Evolutionary conservation across 768 basidiomycete genomes (phyloP).

Genomic region (Calocybe indica): DNA sequence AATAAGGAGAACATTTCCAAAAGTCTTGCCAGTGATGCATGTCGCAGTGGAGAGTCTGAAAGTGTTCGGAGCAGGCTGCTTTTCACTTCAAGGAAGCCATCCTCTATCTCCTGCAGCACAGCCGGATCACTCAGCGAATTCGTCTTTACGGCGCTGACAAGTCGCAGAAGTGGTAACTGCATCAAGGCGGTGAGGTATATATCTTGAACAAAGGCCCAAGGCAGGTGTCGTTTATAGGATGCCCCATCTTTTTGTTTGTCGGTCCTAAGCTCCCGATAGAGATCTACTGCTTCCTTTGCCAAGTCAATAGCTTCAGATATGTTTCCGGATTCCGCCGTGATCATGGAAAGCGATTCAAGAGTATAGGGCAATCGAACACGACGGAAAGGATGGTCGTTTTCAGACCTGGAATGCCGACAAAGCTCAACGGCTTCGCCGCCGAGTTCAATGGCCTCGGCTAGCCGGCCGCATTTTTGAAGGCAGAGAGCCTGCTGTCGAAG

Average conservation of each 20-base stretch:
- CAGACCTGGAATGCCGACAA: constrained; percentile 1
- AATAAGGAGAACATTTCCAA: constrained; percentile 5
- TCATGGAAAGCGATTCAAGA: constrained; percentile 1
- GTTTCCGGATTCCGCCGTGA: constrained; percentile 3
- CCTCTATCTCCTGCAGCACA: too few species aligned
- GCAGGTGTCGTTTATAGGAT: not conserved
- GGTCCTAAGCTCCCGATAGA: constrained; percentile 2
- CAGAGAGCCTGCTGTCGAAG: too few species aligned
- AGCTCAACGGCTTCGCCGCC: constrained; percentile 6
- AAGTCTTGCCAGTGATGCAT: not conserved
- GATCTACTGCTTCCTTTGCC: constrained; percentile 4
- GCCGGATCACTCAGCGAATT: too few species aligned
- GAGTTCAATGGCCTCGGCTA: not conserved
- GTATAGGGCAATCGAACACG: constrained; percentile 4
- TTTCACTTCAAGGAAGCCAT: constrained; percentile 5
- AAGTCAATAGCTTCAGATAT: not conserved
- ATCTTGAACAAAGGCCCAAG: constrained; percentile 3
- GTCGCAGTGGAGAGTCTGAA: not conserved
- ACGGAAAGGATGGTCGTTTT: not conserved
- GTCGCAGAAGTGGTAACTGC: not conserved
- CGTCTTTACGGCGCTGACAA: too few species aligned
- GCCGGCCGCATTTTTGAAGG: too few species aligned
- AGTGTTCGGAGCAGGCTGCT: not conserved
- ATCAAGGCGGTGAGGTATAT: constrained; percentile 3
- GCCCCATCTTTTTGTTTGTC: not conserved